Evolutionary conservation across 345 rosid genomes (phyloP).

Genomic region (Dovyalis caffra): DNA sequence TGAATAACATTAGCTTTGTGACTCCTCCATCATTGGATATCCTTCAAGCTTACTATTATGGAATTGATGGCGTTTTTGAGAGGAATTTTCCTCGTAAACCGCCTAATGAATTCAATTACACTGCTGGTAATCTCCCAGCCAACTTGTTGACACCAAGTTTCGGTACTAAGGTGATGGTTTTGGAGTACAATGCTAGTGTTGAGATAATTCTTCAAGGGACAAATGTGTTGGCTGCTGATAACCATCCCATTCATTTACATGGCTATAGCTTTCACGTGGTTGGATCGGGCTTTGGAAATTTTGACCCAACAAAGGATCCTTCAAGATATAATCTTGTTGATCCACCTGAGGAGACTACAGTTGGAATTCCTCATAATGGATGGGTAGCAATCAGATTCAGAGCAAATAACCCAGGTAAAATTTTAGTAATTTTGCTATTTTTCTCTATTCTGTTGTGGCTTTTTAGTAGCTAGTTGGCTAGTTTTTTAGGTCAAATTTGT

Average conservation of each 20-base stretch:
- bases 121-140: not conserved
- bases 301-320: conserved; percentile 2
- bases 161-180: conserved; percentile 6
- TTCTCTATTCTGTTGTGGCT: not conserved
- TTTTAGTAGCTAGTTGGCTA: too few relatives aligned
- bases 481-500: too few relatives aligned
- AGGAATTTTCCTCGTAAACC: conserved; percentile 2
- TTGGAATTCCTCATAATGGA: conserved; percentile 16
- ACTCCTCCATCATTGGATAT: not conserved
- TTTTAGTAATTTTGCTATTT: not conserved
- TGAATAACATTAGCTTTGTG: conserved; percentile 5
- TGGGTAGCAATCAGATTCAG: conserved; percentile 20
- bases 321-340: conserved; percentile 4
- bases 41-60: conserved; percentile 2
- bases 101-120: conserved; percentile 10
- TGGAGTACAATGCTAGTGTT: not conserved
- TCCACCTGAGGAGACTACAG: conserved; percentile 13
- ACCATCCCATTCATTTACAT: conserved; percentile 27
- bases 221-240: not conserved
- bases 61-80: not conserved
- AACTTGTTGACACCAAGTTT: not conserved
- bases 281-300: conserved; percentile 5
- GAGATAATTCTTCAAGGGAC: conserved; percentile 16
- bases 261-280: conserved; percentile 19
- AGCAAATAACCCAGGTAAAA: conserved; percentile 18